These are phyloP conservation scores for Conoideocrella luteorostrata DNA, from an alignment of 2,329 filamentous ascomycete species.

Conservation along the genomic window DNA sequence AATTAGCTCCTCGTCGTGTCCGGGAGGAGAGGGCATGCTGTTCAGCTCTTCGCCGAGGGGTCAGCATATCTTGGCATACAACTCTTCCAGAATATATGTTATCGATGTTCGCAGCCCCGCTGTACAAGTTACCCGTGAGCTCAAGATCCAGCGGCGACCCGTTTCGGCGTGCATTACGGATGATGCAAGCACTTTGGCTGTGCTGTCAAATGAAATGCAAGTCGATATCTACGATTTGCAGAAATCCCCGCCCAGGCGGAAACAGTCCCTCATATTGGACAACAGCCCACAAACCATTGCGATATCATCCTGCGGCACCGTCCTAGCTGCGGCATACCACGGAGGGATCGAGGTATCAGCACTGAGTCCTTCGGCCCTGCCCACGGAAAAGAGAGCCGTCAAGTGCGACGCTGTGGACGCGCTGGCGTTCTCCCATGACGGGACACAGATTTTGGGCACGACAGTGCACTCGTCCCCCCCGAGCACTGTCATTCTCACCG, in stretches of 20 bases:
- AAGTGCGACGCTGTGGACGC: constrained; percentile 72
- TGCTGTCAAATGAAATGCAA: constrained; percentile 75
- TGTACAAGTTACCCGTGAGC: constrained; percentile 63
- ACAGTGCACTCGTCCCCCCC: constrained; percentile 59
- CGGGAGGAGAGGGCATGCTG: constrained; percentile 78
- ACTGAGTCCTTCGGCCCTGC: constrained; percentile 54
- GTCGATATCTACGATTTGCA: constrained; percentile 78
- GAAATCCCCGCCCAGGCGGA: constrained; percentile 57
- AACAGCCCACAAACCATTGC: constrained; percentile 73
- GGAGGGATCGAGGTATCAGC: constrained; percentile 86
- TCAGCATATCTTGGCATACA: constrained; percentile 70
- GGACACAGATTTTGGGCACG: constrained; percentile 71
- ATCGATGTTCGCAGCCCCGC: constrained; percentile 58
- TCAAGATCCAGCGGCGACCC: constrained; percentile 72
- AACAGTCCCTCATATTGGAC: constrained; percentile 70
- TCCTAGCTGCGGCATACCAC: constrained; percentile 78
- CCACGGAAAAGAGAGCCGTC: constrained; percentile 66
- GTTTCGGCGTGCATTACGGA: constrained; percentile 73
- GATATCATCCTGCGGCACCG: constrained; percentile 72
- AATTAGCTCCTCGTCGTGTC: constrained; percentile 76
- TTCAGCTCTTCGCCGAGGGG: constrained; percentile 74
- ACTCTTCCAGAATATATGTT: constrained; percentile 78
- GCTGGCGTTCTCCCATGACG: constrained; percentile 69
- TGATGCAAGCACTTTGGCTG: constrained; percentile 67
- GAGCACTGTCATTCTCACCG: constrained; percentile 69